Base-by-base conservation (phyloP, 371 early-diverging fungal genomes). In the Saksenaea oblongispora region DNA sequence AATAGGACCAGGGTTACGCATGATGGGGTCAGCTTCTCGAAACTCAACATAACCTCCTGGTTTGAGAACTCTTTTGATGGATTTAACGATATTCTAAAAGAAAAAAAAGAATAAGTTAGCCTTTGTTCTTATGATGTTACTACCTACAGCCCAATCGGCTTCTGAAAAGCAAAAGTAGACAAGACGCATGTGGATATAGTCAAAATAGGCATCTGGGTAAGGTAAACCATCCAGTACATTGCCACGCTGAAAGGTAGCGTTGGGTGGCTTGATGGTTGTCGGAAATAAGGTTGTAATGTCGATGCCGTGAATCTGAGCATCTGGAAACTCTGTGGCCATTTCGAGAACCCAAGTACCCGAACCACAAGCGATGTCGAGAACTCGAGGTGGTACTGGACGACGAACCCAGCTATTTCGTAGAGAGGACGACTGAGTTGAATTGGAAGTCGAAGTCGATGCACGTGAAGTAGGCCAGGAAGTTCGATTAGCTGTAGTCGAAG, bases 31-130 rank as follows among this genome's bases (percentile, higher is more conserved):
- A 1, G 75, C 66, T 57, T 87, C 87, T 17, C 83, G 76, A 15
- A 83, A 71, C 58, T 87, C 84, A 11, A 87, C 61, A 63, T 72
- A 82, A 2, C 84, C 87, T 22, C 85, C 87, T 26, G 87, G 87
- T 55, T 86, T 86, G 13, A 86, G 58, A 1, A 84, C 67, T 13
- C 86, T 64, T 34, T 61, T 44, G 13, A 73, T 65, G 41, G 70
- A 70, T 17, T 67, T 70, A 31, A 75, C 61, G 11, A 72, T 36
- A 26, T 36, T 59, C 70, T 67, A 61, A 31, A n/a, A 15, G 26
- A 31, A 9, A 17, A 41, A 44, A 11, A 54, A 42, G 31, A 22
- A 28, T 26, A 54, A 7, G 31, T 31, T 31, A 31, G 31, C 7
- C 31, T 31, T 31, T 2, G 7, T 31, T 31, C 4, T 31, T 31